A percentile compares a stretch with the other conserved stretches of the same genome.
phyloP scores from a whole-genome alignment of 345 rosid genomes.

The Eucalyptus tenuipes region DNA sequence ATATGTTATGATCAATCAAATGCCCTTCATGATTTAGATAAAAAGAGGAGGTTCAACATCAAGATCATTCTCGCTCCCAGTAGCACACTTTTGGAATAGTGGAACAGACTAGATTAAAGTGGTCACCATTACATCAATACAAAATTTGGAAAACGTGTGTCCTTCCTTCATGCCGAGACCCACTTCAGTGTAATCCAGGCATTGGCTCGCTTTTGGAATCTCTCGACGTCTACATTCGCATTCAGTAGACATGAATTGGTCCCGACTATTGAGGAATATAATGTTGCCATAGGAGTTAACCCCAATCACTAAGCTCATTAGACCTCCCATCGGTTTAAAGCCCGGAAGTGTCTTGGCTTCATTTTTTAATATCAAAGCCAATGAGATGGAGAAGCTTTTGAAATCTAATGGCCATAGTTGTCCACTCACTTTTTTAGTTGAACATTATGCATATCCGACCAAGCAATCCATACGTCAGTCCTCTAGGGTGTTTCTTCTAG shows the following conservation, averaged over 20 bases:
- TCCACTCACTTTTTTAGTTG: neutral
- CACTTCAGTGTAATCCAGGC: neutral
- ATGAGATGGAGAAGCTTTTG: neutral
- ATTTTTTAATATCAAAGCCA: neutral
- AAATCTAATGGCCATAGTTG: neutral
- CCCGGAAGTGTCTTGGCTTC: neutral
- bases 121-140: neutral
- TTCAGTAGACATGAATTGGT: neutral
- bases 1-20: neutral
- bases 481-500: neutral
- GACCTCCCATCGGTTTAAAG: neutral
- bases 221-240: fast-evolving
- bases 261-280: neutral
- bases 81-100: neutral
- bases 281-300: neutral
- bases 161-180: neutral
- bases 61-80: neutral
- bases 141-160: neutral
- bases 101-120: neutral
- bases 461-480: neutral
- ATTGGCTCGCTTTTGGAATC: neutral
- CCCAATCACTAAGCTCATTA: neutral
- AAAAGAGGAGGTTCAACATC: neutral
- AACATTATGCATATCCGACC: neutral
- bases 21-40: neutral